Base-by-base conservation (phyloP, 345 rosid genomes). In the Cochlearia excelsa region DNA sequence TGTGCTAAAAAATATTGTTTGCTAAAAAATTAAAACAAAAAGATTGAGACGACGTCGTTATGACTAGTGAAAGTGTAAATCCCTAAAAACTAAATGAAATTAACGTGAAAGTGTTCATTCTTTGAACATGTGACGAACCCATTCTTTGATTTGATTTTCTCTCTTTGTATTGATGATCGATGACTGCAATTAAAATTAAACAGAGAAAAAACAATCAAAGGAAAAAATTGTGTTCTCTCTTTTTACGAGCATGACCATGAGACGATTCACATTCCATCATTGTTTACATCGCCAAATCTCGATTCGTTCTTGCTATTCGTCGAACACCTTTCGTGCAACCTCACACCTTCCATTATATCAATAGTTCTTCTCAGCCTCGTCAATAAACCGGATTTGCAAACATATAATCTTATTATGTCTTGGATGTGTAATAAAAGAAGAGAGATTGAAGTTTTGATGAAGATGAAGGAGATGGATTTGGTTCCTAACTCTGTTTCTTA, bases 371-470 rank as follows among this genome's bases (percentile, higher is more conserved):
- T 65, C 5, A 55, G 26, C 56, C 86, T 93, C 69, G 61, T 67
- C 9, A 80, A 80, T 47, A 37, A 74, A 33, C 95, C 84, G 0
- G 93, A 87, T 75, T 79, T 83, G 11, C 85, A 83, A 75, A 79
- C 99, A 0, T 88, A 82, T 48, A 81, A 88, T n/a, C 80, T 94
- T 0, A 78, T 89, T 69, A 73, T 86, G 39, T 72, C 81, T 76
- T 85, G 94, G 59, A 72, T 89, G 87, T 93, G 97, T 48, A 85
- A 77, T 69, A 85, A 78, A 68, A 85, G 86, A 57, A 85, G 74
- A 66, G 81, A 83, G 27, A 78, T 80, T 50, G 72, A 63, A 63
- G 55, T 78, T 73, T 64, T 89, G 40, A 78, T 35, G 28, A 78
- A 80, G 76, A 81, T 93, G 91, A 79, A 74, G 57, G 86, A 74